These are phyloP conservation scores for Mucor indicus DNA, from an alignment of 371 early-diverging fungal genomes.

Conservation along the genomic window DNA sequence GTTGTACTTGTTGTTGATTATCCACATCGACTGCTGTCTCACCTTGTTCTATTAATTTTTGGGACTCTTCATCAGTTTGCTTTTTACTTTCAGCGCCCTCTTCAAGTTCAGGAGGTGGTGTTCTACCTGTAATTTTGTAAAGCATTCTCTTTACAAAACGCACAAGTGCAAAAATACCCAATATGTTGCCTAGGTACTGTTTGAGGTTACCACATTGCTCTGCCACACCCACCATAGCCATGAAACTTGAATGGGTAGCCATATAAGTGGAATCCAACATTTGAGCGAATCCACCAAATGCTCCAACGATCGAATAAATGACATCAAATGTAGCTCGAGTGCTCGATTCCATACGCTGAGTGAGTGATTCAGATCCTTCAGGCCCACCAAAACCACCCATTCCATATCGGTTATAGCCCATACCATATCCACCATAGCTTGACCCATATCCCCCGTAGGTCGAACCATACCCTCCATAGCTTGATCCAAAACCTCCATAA, in stretches of 20 bases:
- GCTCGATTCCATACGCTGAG: slow-evolving; percentile 79
- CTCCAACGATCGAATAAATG: slow-evolving; percentile 87
- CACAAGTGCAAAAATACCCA: slow-evolving; percentile 72
- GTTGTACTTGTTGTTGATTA: slow-evolving; percentile 9
- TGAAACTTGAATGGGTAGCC: slow-evolving; percentile 95
- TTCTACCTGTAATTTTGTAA: slow-evolving; percentile 63
- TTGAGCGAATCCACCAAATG: slow-evolving; percentile 94
- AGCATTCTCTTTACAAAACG: slow-evolving; percentile 59
- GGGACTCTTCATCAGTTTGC: slow-evolving; percentile 53
- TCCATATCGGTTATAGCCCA: no score
- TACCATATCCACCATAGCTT: no score
- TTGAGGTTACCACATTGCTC: slow-evolving; percentile 90
- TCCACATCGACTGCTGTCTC: background rate
- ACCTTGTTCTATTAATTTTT: no score
- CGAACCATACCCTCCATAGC: slow-evolving; percentile 24
- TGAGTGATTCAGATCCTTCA: slow-evolving; percentile 58
- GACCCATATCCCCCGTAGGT: slow-evolving; percentile 24
- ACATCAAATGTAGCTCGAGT: slow-evolving; percentile 88
- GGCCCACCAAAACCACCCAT: slow-evolving; percentile 58
- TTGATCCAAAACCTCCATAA: slow-evolving; percentile 3
- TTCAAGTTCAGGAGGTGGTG: slow-evolving; percentile 62
- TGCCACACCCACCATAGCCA: slow-evolving; percentile 96
- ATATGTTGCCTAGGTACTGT: slow-evolving; percentile 75
- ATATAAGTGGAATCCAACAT: slow-evolving; percentile 96
- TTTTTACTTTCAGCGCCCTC: slow-evolving; percentile 38